A percentile compares a stretch with the other conserved stretches of the same genome.
Evolutionary conservation across 1,284 basidiomycete genomes (phyloP).

Genomic region (Vanrija pseudolonga): DNA sequence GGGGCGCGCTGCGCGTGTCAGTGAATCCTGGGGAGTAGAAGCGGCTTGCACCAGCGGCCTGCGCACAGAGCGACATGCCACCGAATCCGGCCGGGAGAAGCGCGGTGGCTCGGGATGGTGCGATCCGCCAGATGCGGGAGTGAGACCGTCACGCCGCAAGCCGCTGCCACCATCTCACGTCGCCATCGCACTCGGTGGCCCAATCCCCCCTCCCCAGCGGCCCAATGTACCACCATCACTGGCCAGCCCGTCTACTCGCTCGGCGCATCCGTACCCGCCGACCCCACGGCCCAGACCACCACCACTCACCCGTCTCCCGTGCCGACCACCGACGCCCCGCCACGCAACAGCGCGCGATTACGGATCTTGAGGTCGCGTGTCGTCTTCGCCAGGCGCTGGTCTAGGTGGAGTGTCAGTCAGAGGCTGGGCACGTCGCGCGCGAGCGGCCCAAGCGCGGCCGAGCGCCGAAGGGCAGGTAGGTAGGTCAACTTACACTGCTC

Average conservation of each 20-base stretch:
- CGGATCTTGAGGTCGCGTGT: slow-evolving; percentile 82
- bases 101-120: neutral
- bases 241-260: too few species aligned
- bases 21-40: neutral
- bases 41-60: neutral
- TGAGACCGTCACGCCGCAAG: too few species aligned
- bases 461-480: too few species aligned
- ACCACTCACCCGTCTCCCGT: slow-evolving; percentile 63
- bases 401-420: slow-evolving; percentile 51
- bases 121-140: neutral
- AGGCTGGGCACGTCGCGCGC: neutral
- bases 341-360: slow-evolving; percentile 70
- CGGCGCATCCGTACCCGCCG: too few species aligned
- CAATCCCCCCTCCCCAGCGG: too few species aligned
- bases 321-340: slow-evolving; percentile 24
- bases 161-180: too few species aligned
- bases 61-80: slow-evolving; percentile 7
- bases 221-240: too few species aligned
- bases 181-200: too few species aligned
- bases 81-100: neutral
- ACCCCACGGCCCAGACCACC: slow-evolving; percentile 41
- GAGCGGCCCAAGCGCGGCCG: too few species aligned
- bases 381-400: slow-evolving; percentile 82
- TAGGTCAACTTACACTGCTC: slow-evolving; percentile 81
- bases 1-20: slow-evolving; percentile 55